Conservation (phyloP, 2,329 filamentous ascomycete species). For the Xylariaceae sp. region DNA sequence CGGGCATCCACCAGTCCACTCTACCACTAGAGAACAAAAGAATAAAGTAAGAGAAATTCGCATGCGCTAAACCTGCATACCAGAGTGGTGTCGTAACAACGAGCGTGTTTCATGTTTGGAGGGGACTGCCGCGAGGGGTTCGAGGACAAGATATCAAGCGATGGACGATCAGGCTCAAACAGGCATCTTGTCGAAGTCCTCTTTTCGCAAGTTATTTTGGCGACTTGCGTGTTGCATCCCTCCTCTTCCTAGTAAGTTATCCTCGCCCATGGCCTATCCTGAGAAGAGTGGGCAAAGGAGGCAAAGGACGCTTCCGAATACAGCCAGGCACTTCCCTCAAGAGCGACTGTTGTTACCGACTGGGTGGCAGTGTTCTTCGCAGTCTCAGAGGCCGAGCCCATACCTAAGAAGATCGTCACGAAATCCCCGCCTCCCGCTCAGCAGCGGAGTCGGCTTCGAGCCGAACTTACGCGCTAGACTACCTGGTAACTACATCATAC, state of each 20-base stretch:
- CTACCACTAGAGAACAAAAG: slow-evolving; percentile 1
- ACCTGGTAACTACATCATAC: neutral
- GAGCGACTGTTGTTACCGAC: neutral
- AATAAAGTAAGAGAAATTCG: neutral
- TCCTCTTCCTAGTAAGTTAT: neutral
- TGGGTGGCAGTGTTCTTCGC: neutral
- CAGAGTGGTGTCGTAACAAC: slow-evolving; percentile 30
- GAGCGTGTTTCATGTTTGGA: slow-evolving; percentile 36
- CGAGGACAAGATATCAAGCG: slow-evolving; percentile 9
- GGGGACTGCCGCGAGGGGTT: slow-evolving; percentile 4
- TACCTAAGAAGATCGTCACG: neutral
- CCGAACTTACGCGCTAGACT: neutral
- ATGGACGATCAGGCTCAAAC: slow-evolving; percentile 24
- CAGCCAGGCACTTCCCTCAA: neutral
- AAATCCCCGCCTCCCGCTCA: neutral
- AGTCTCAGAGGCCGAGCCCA: neutral
- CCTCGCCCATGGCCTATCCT: neutral
- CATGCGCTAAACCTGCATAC: slow-evolving; percentile 15
- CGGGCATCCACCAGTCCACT: slow-evolving; percentile 3
- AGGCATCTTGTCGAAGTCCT: slow-evolving; percentile 16
- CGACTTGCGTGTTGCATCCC: neutral
- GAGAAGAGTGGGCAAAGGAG: neutral
- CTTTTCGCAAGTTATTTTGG: neutral
- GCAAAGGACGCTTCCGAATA: neutral
- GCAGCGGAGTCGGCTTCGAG: neutral